Evolutionary conservation across 2,329 filamentous ascomycete species (phyloP).

Genomic region (Zalaria obscura): DNA sequence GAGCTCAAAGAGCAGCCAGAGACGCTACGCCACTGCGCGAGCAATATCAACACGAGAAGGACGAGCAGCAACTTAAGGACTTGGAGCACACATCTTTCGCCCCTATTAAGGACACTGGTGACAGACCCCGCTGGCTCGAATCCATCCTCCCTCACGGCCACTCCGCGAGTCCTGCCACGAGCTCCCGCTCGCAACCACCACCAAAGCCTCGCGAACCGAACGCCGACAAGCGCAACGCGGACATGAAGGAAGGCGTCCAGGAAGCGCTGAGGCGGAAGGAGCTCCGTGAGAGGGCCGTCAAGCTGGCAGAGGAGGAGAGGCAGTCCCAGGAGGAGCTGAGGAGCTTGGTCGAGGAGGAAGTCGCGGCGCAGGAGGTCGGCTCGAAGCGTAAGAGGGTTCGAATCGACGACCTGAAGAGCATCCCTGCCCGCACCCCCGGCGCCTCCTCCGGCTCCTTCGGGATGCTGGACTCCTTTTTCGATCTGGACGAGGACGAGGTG

Average conservation of each 20-base stretch:
- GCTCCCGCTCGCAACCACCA: neutral
- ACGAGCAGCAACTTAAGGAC: neutral
- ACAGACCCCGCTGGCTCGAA: neutral
- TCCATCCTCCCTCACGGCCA: neutral
- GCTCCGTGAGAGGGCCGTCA: constrained; percentile 2
- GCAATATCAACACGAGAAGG: no score
- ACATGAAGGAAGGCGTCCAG: constrained; percentile 1
- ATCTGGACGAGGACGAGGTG: constrained; percentile 5
- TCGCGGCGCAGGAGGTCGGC: constrained; percentile 1
- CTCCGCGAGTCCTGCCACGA: neutral
- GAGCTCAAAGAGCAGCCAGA: no score
- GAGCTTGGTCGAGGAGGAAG: neutral
- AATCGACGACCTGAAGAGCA: constrained; percentile 8
- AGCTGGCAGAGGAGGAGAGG: constrained; percentile 2
- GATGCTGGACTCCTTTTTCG: constrained; percentile 7
- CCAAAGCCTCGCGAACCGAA: constrained; percentile 4
- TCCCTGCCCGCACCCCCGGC: constrained; percentile 6
- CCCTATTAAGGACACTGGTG: neutral
- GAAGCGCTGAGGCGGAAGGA: constrained; percentile 2
- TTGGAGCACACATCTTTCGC: neutral
- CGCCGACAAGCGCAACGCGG: constrained; percentile 2
- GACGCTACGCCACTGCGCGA: no score
- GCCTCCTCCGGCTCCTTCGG: constrained; percentile 6
- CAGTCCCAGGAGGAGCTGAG: neutral
- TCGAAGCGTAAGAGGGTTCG: constrained; percentile 7